Conservation (phyloP, 2,329 filamentous ascomycete genomes). For the Phialemonium atrogriseum region DNA sequence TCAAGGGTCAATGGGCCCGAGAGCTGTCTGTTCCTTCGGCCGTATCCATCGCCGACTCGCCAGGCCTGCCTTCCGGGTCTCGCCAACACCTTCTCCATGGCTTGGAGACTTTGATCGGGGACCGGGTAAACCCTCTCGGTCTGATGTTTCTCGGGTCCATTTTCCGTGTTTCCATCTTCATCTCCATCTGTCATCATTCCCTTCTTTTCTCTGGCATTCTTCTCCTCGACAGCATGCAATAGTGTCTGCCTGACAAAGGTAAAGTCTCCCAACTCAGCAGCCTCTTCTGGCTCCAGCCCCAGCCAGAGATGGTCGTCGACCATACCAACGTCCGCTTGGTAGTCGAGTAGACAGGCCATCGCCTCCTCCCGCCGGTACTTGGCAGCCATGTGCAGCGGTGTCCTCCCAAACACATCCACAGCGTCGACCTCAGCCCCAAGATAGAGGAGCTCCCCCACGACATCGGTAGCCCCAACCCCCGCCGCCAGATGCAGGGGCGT, state of each 20-base stretch:
- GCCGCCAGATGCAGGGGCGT: conserved; percentile 15
- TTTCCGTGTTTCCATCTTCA: too few relatives aligned
- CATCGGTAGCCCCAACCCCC: conserved; percentile 3
- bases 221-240: too few relatives aligned
- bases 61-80: too few relatives aligned
- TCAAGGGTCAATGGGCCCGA: too few relatives aligned
- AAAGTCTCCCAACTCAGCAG: conserved; percentile 2
- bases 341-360: conserved; percentile 3
- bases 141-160: too few relatives aligned
- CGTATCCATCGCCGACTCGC: too few relatives aligned
- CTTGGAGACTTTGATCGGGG: too few relatives aligned
- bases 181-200: too few relatives aligned
- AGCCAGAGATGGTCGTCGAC: conserved; percentile 3
- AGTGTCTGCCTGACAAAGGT: background rate
- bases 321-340: conserved; percentile 1
- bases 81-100: too few relatives aligned
- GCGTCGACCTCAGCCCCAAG: conserved; percentile 9
- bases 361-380: conserved; percentile 2
- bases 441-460: conserved; percentile 5
- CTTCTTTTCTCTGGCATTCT: too few relatives aligned
- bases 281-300: background rate
- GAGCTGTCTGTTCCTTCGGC: too few relatives aligned
- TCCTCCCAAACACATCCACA: conserved; percentile 6
- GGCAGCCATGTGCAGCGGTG: conserved; percentile 7
- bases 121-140: too few relatives aligned